These are phyloP conservation scores for Epithele typhae DNA, from an alignment of 768 basidiomycete genomes.

Conservation along the genomic window DNA sequence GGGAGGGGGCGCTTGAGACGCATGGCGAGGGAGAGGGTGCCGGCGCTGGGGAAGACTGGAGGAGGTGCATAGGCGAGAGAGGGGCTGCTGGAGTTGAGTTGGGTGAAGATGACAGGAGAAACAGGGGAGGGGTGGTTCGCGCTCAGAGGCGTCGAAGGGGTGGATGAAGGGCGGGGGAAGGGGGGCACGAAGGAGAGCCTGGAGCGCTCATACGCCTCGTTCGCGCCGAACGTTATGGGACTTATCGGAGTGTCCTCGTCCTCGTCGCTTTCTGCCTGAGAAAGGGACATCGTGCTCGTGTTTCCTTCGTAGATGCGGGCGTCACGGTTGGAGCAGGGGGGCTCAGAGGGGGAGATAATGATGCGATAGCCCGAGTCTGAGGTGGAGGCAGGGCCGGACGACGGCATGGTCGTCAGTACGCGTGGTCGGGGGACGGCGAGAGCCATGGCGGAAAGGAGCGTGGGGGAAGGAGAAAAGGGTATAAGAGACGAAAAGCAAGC, in stretches of 20 bases:
- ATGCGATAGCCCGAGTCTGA: slow-evolving; percentile 1
- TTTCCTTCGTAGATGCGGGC: background rate
- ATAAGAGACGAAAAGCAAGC: slow-evolving; percentile 1
- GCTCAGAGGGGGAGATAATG: slow-evolving; percentile 1
- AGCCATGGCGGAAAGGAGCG: slow-evolving; percentile 10
- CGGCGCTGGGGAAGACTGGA: slow-evolving; percentile 1
- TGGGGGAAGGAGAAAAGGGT: slow-evolving; percentile 1
- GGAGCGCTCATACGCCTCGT: slow-evolving; percentile 11
- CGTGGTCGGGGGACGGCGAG: slow-evolving; percentile 6
- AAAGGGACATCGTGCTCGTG: slow-evolving; percentile 1
- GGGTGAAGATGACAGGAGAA: slow-evolving; percentile 11
- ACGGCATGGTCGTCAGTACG: background rate
- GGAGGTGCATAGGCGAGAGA: background rate
- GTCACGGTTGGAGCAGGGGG: background rate
- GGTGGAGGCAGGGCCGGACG: too few relatives aligned
- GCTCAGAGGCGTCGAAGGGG: slow-evolving; percentile 2
- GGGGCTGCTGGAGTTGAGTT: slow-evolving; percentile 13
- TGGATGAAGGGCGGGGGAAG: background rate
- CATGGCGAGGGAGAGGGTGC: slow-evolving; percentile 2
- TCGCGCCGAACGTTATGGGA: slow-evolving; percentile 9
- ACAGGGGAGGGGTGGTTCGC: background rate
- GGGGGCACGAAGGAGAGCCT: slow-evolving; percentile 5
- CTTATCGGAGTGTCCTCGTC: slow-evolving; percentile 12
- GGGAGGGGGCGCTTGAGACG: slow-evolving; percentile 10
- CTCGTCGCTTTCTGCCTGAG: slow-evolving; percentile 16